Conservation (phyloP, 495 filamentous ascomycete species). For the Tuber magnatum region DNA sequence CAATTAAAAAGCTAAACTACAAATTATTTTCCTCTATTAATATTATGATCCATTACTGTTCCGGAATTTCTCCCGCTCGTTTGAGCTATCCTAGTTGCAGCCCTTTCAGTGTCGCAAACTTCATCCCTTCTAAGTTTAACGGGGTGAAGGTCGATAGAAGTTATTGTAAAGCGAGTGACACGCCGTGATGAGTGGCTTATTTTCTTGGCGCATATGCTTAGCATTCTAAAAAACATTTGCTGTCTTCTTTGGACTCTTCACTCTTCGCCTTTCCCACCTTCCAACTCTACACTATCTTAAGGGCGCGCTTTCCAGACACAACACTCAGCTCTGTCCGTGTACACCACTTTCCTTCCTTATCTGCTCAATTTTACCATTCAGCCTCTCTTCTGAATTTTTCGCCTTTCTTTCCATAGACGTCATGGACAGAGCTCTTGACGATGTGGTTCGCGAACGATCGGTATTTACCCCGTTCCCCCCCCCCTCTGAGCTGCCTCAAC, state of each 20-base stretch:
- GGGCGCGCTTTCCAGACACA: background rate
- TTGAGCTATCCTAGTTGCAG: background rate
- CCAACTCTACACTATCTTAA: slow-evolving; percentile 1
- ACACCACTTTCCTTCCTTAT: background rate
- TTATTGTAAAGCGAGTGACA: background rate
- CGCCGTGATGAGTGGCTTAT: background rate
- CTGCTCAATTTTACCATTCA: background rate
- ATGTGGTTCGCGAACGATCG: slow-evolving; percentile 74
- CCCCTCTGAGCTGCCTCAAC: background rate
- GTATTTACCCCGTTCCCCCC: slow-evolving; percentile 47
- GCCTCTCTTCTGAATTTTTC: slow-evolving; percentile 9
- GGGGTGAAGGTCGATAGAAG: background rate
- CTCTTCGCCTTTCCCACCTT: background rate
- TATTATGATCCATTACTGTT: too few species aligned
- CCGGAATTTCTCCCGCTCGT: too few species aligned
- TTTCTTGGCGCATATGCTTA: background rate
- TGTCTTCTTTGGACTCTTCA: background rate
- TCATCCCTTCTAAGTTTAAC: background rate
- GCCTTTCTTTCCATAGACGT: slow-evolving; percentile 20
- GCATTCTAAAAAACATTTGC: background rate
- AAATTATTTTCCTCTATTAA: too few species aligned
- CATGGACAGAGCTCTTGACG: slow-evolving; percentile 79
- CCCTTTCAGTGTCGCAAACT: background rate
- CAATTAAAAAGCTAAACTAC: background rate
- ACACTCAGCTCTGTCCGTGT: background rate